Conservation (phyloP, 176 grass and related monocot genomes). For the Paspalum vaginatum region DNA sequence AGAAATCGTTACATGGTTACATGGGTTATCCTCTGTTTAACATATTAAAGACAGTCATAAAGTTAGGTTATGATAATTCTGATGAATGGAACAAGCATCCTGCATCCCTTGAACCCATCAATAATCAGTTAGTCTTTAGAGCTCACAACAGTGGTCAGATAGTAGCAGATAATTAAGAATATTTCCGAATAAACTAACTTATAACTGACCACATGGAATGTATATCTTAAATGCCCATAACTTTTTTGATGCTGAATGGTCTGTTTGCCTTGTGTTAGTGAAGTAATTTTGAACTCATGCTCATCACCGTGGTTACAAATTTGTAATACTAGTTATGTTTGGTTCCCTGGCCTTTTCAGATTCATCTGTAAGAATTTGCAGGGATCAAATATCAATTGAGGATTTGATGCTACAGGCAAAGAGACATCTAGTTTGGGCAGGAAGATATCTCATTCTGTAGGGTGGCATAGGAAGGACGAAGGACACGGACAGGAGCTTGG, state of each 20-base stretch:
- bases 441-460: neutral
- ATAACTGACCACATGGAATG: neutral
- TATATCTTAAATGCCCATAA: neutral
- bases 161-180: neutral
- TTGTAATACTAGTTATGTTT: neutral
- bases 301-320: neutral
- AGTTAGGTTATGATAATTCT: neutral
- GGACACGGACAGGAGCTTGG: neutral
- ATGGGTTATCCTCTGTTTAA: no score
- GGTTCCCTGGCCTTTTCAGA: neutral
- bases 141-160: neutral
- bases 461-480: neutral
- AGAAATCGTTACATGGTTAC: no score
- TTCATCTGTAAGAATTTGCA: neutral
- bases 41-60: neutral
- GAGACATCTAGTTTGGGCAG: neutral
- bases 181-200: neutral
- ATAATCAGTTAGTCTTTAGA: neutral
- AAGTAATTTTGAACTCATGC: neutral
- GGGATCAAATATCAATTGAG: neutral
- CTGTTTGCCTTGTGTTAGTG: neutral
- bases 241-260: neutral
- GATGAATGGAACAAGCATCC: neutral
- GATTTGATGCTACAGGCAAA: neutral
- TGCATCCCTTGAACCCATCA: neutral